A percentile compares a stretch with the other conserved stretches of the same genome.
phyloP scores from a whole-genome alignment of 2,329 filamentous ascomycete genomes.

The Phaeosphaeriaceae sp. region DNA sequence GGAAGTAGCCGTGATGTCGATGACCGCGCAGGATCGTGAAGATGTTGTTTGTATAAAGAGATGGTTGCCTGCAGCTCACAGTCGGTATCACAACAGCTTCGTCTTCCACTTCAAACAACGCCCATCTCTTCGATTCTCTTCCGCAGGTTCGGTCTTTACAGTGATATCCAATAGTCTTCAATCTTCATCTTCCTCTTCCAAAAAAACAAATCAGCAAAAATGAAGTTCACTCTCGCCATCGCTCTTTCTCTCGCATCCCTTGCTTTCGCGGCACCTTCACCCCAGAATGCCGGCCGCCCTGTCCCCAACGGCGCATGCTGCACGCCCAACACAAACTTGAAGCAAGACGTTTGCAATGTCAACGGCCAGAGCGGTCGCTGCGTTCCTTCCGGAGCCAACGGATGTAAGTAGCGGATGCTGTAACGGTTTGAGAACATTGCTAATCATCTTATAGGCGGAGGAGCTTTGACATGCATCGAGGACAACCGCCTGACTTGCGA shows the following conservation, averaged over 20 bases:
- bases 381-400: conserved; percentile 31
- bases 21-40: not conserved
- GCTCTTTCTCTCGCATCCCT: conserved; percentile 24
- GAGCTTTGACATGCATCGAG: conserved; percentile 36
- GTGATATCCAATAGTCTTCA: conserved; percentile 4
- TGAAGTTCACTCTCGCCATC: conserved; percentile 33
- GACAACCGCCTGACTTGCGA: conserved; percentile 33
- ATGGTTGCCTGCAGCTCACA: not conserved
- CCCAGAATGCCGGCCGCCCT: conserved; percentile 33
- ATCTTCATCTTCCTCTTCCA: conserved; percentile 3
- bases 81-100: not conserved
- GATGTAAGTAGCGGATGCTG: conserved; percentile 24
- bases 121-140: conserved; percentile 5
- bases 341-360: conserved; percentile 41
- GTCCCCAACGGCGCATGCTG: conserved; percentile 37
- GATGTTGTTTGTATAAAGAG: not conserved
- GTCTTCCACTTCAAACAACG: conserved; percentile 1
- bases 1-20: not conserved
- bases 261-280: conserved; percentile 25
- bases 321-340: conserved; percentile 33
- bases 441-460: conserved; percentile 22
- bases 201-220: conserved; percentile 11
- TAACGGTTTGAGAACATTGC: not conserved
- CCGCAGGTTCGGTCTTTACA: conserved; percentile 23
- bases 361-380: conserved; percentile 36